Evolutionary conservation across 768 basidiomycete species (phyloP).

Genomic region (Russula abietina): DNA sequence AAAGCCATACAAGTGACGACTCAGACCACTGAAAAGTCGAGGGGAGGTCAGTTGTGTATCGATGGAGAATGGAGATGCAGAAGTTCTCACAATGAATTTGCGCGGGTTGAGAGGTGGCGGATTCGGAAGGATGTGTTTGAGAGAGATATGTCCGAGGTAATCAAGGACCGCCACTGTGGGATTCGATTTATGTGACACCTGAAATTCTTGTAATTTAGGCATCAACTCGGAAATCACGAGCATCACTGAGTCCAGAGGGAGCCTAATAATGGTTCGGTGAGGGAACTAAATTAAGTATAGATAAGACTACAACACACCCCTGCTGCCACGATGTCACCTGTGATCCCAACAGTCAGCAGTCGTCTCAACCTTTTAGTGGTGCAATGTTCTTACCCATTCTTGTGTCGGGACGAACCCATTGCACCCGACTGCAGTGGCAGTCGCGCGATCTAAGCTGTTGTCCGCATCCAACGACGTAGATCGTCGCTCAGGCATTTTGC

Average conservation of each 20-base stretch:
- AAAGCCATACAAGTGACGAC: slow-evolving; percentile 86
- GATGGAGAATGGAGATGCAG: slow-evolving; percentile 4
- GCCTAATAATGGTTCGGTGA: slow-evolving; percentile 36
- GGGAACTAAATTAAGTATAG: not conserved
- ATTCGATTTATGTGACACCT: slow-evolving; percentile 56
- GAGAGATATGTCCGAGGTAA: slow-evolving; percentile 61
- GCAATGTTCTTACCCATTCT: slow-evolving; percentile 72
- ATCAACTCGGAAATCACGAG: slow-evolving; percentile 82
- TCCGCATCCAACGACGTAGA: slow-evolving; percentile 49
- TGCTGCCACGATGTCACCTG: slow-evolving; percentile 94
- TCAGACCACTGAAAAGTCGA: slow-evolving; percentile 73
- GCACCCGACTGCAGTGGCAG: slow-evolving; percentile 68
- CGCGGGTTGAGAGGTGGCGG: slow-evolving; percentile 59
- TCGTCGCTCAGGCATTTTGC: slow-evolving; percentile 80
- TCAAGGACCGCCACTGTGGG: slow-evolving; percentile 67
- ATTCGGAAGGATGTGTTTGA: slow-evolving; percentile 71
- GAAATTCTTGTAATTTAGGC: slow-evolving; percentile 78
- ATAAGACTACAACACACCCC: slow-evolving; percentile 51
- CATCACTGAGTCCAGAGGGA: slow-evolving; percentile 86
- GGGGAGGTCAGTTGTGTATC: slow-evolving; percentile 9
- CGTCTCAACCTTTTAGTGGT: not conserved
- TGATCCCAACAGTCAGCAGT: slow-evolving; percentile 9
- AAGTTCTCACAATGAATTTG: slow-evolving; percentile 59
- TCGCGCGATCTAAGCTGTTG: slow-evolving; percentile 54
- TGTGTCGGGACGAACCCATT: slow-evolving; percentile 95